Conservation (phyloP, 1,284 basidiomycete genomes). For the Stygiomarasmius scandens region DNA sequence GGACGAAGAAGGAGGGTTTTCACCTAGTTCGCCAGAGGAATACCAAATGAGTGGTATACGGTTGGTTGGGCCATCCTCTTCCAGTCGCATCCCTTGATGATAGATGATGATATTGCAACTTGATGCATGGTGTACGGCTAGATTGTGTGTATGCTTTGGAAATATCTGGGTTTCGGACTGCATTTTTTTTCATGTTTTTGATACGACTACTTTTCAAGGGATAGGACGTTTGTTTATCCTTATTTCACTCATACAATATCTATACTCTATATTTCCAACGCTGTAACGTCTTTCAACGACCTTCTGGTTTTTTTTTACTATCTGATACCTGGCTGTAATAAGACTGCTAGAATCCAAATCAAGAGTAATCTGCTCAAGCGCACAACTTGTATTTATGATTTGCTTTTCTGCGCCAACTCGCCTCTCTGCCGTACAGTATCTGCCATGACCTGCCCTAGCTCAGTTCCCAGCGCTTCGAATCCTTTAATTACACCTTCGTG, state of each 20-base stretch:
- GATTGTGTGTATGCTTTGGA: background rate
- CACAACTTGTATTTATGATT: background rate
- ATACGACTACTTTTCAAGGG: too few species aligned
- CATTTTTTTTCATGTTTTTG: too few species aligned
- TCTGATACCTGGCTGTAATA: too few species aligned
- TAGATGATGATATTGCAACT: background rate
- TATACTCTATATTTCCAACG: too few species aligned
- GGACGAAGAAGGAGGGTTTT: background rate
- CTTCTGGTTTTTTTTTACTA: too few species aligned
- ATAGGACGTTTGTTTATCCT: too few species aligned
- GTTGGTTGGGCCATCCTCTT: conserved; percentile 18
- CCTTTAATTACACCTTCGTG: conserved; percentile 25
- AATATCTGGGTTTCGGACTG: too few species aligned
- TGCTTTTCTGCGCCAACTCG: conserved; percentile 6
- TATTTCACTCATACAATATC: too few species aligned
- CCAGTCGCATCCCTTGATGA: background rate
- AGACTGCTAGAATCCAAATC: too few species aligned
- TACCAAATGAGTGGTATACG: conserved; percentile 25
- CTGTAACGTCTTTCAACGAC: too few species aligned
- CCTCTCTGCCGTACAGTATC: conserved; percentile 10
- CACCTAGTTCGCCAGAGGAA: conserved; percentile 10
- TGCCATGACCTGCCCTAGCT: background rate
- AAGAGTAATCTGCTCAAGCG: too few species aligned
- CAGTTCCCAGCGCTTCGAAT: conserved; percentile 19
- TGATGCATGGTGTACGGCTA: background rate